Conservation (phyloP, 768 basidiomycete species). For the Phaffia tasmanica region DNA sequence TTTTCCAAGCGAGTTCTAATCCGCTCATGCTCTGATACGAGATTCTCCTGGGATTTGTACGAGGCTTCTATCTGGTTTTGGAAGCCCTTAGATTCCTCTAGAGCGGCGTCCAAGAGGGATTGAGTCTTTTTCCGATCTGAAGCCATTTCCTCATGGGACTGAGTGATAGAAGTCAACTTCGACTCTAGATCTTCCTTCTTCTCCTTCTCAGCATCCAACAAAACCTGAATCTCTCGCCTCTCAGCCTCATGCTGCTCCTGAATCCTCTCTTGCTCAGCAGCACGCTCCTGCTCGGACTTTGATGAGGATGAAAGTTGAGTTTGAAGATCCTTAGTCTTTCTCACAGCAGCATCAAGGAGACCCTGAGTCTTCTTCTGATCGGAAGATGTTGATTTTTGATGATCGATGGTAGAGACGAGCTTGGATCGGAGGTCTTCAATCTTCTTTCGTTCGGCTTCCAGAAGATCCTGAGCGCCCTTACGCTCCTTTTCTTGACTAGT, state of each 20-base stretch:
- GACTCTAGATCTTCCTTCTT: slow-evolving; percentile 36
- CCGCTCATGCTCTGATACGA: too few species aligned
- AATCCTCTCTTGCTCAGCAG: background rate
- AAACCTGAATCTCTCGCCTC: slow-evolving; percentile 43
- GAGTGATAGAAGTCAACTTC: slow-evolving; percentile 4
- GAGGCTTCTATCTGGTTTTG: too few species aligned
- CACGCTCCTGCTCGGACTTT: too few species aligned
- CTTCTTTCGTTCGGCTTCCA: background rate
- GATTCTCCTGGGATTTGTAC: too few species aligned
- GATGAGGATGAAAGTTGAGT: too few species aligned
- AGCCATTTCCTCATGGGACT: slow-evolving; percentile 35
- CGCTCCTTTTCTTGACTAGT: background rate
- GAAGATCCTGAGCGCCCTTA: slow-evolving; percentile 2
- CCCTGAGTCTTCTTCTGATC: too few species aligned
- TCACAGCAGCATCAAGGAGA: too few species aligned
- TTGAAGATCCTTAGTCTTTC: too few species aligned
- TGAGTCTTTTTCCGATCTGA: slow-evolving; percentile 34
- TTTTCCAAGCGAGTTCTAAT: too few species aligned
- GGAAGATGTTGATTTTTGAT: background rate
- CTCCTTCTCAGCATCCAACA: slow-evolving; percentile 46
- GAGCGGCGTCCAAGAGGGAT: slow-evolving; percentile 35
- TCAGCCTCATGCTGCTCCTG: slow-evolving; percentile 45
- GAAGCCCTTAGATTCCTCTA: background rate
- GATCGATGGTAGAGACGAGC: background rate
- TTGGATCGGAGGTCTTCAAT: background rate